Evolutionary conservation across 352 stramenopile genomes (phyloP), one percentile per base, ranked within the genome.

Genomic region (Halophytophthora polymorphica): DNA sequence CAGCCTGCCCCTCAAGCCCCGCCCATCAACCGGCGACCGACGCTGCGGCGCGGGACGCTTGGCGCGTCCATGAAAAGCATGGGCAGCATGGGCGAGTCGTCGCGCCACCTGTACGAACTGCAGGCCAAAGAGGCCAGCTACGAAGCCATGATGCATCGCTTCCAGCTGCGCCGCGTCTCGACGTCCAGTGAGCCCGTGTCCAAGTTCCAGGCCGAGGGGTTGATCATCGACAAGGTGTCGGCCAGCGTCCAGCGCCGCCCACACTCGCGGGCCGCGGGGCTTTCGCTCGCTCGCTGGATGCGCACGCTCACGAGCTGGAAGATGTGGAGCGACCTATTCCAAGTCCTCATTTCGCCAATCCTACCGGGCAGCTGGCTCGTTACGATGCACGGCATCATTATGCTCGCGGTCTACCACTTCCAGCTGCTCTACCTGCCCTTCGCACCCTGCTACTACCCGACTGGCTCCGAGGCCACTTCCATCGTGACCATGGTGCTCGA

Each of bases 91-190:
- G 25, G 25, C 25, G 25, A 31, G 10, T 43, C 45, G 18, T n/a
- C 45, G 15, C 45, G 45, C 14, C 40, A 52, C 15, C 31, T 52
- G 34, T 52, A 52, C 45, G 45, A 52, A 6, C 14, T 52, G 13
- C 45, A 52, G 34, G 18, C 41, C 18, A 58, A 52, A 19, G 29
- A 41, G 5, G 43, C 41, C 6, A 17, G 42, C 12, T 58, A 53
- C 23, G 42, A 58, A 19, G 43, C 35, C 60, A 41, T 64, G 40
- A 22, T 72, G 36, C 21, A 65, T 38, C 18, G 71, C 50, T 61
- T 83, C 66, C 18, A 72, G 45, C 14, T 34, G 19, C 69, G 51
- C 2, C 34, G 28, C 5, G 28, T 52, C 12, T 53, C 69, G 14
- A 50, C 59, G 29, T 54, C 50, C 37, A 67, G 51, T 36, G 61